Conservation (phyloP, 1,284 basidiomycete species). For the Trametes pubescens region DNA sequence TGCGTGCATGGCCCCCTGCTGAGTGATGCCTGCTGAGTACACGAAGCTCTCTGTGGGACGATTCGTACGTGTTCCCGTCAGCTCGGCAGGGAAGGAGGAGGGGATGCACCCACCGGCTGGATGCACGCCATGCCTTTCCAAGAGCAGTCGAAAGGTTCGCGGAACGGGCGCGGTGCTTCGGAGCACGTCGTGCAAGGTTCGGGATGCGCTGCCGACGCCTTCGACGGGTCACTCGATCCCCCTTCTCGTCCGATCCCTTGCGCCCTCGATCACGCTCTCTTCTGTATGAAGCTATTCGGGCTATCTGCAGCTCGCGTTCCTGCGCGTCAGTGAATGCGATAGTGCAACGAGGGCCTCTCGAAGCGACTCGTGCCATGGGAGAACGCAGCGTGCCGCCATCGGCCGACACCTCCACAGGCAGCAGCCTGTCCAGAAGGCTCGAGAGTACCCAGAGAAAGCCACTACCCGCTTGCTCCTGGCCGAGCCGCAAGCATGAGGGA, state of each 20-base stretch:
- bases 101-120: background rate
- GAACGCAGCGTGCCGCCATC: background rate
- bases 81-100: background rate
- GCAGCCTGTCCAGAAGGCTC: slow-evolving; percentile 2
- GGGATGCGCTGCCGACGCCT: slow-evolving; percentile 5
- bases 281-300: background rate
- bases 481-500: background rate
- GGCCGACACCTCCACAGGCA: background rate
- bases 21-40: slow-evolving; percentile 18
- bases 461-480: background rate
- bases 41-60: slow-evolving; percentile 8
- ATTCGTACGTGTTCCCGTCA: background rate
- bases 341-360: background rate
- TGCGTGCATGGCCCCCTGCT: background rate
- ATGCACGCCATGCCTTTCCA: background rate
- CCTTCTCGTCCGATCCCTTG: slow-evolving; percentile 7
- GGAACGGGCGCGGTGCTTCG: slow-evolving; percentile 17
- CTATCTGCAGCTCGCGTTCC: background rate
- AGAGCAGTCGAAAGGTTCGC: slow-evolving; percentile 12
- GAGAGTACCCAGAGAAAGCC: background rate
- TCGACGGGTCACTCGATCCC: background rate
- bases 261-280: background rate
- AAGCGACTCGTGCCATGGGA: background rate
- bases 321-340: background rate
- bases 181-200: slow-evolving; percentile 18